Evolutionary conservation across 2,329 filamentous ascomycete species (phyloP).

Genomic region (Pestalotiopsis sp.): DNA sequence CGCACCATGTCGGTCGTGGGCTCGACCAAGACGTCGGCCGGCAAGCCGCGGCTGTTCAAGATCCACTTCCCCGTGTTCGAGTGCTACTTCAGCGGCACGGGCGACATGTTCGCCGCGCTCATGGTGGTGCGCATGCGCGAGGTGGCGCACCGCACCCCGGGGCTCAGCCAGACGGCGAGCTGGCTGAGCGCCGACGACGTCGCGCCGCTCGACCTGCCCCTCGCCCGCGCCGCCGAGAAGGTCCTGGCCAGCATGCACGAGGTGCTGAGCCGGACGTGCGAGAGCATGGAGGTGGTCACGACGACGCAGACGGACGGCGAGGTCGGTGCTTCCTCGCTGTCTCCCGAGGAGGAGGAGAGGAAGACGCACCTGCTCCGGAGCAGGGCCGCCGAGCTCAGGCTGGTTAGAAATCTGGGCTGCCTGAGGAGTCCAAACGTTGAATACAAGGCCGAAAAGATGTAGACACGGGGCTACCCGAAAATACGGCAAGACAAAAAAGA

Average conservation of each 20-base stretch:
- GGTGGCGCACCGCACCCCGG: constrained; percentile 57
- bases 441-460: constrained; percentile 60
- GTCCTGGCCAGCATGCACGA: constrained; percentile 92
- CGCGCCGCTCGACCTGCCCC: constrained; percentile 68
- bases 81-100: constrained; percentile 94
- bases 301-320: constrained; percentile 43
- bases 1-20: constrained; percentile 66
- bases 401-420: constrained; percentile 74
- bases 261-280: constrained; percentile 70
- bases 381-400: constrained; percentile 84
- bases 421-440: constrained; percentile 66
- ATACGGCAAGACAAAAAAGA: neutral
- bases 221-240: constrained; percentile 82
- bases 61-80: constrained; percentile 86
- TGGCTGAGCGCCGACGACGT: constrained; percentile 83
- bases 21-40: constrained; percentile 62
- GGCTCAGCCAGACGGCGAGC: constrained; percentile 54
- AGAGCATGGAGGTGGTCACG: constrained; percentile 56
- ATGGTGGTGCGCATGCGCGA: constrained; percentile 87
- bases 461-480: neutral
- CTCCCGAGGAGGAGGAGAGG: constrained; percentile 51
- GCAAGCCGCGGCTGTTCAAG: constrained; percentile 79
- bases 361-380: constrained; percentile 69
- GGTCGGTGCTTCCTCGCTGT: constrained; percentile 34
- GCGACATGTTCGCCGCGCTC: constrained; percentile 97